Percentiles rank a stretch among this genome's conserved stretches.
phyloP scores from a whole-genome alignment of 257 asterid genomes.

The Lithospermum erythrorhizon region DNA sequence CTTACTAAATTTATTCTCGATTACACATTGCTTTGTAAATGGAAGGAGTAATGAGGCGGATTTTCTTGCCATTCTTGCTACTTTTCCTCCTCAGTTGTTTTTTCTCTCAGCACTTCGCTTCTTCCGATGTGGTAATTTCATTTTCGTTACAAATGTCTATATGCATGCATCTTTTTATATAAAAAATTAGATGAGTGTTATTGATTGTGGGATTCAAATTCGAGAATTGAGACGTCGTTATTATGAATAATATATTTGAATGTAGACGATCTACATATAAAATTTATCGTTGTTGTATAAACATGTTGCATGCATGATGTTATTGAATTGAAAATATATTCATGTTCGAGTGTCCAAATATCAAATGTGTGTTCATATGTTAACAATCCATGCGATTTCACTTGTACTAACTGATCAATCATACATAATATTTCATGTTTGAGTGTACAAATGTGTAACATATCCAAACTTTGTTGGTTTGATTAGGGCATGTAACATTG shows the following conservation, averaged over 20 bases:
- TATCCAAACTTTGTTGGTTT: too few relatives aligned
- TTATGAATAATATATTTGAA: background rate
- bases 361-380: background rate
- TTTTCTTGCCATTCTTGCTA: conserved; percentile 37
- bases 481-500: too few relatives aligned
- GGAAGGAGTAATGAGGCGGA: conserved; percentile 46
- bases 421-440: too few relatives aligned
- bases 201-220: too few relatives aligned
- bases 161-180: background rate
- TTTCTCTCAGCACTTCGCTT: conserved; percentile 54
- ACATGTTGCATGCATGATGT: background rate
- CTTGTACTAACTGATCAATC: too few relatives aligned
- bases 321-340: background rate
- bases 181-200: background rate
- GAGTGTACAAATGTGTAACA: too few relatives aligned
- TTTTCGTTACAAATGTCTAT: background rate
- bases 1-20: too few relatives aligned
- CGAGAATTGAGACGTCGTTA: too few relatives aligned
- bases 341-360: background rate
- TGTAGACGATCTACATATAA: background rate
- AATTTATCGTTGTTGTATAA: too few relatives aligned
- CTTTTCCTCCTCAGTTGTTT: conserved; percentile 43
- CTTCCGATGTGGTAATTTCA: conserved; percentile 50
- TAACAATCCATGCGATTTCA: background rate
- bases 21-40: conserved; percentile 7